These are phyloP conservation scores for Lomentospora prolificans DNA, from an alignment of 2,329 filamentous ascomycete genomes.

Conservation along the genomic window DNA sequence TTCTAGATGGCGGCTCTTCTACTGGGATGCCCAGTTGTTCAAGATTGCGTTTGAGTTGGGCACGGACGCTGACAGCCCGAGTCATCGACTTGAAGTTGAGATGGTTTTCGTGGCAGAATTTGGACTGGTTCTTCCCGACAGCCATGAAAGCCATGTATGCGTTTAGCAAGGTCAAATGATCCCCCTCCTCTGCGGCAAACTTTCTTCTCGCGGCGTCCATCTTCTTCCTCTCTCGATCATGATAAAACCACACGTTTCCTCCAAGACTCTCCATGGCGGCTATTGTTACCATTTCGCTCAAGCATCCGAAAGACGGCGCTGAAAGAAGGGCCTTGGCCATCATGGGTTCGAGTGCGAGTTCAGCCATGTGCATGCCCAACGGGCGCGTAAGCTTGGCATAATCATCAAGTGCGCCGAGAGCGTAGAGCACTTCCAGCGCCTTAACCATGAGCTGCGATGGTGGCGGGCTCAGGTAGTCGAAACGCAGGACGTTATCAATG, in stretches of 20 bases:
- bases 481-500: slow-evolving; percentile 87
- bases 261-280: slow-evolving; percentile 89
- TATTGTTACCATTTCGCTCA: slow-evolving; percentile 81
- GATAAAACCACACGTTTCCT: slow-evolving; percentile 71
- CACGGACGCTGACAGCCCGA: slow-evolving; percentile 74
- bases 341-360: slow-evolving; percentile 89
- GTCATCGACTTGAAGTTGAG: slow-evolving; percentile 80
- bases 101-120: slow-evolving; percentile 79
- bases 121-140: slow-evolving; percentile 69
- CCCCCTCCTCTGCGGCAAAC: slow-evolving; percentile 88
- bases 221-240: slow-evolving; percentile 65
- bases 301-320: slow-evolving; percentile 63
- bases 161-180: slow-evolving; percentile 86
- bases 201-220: slow-evolving; percentile 66
- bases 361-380: slow-evolving; percentile 83
- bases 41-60: slow-evolving; percentile 77
- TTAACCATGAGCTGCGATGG: slow-evolving; percentile 77
- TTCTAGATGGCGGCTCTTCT: slow-evolving; percentile 45
- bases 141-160: slow-evolving; percentile 85
- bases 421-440: slow-evolving; percentile 79
- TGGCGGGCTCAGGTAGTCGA: slow-evolving; percentile 79
- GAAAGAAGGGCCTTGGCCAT: slow-evolving; percentile 81
- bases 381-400: slow-evolving; percentile 86
- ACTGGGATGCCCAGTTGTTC: slow-evolving; percentile 71
- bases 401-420: slow-evolving; percentile 75